These are phyloP conservation scores for Fremontodendron californicum DNA, from an alignment of 345 rosid genomes.

Conservation along the genomic window DNA sequence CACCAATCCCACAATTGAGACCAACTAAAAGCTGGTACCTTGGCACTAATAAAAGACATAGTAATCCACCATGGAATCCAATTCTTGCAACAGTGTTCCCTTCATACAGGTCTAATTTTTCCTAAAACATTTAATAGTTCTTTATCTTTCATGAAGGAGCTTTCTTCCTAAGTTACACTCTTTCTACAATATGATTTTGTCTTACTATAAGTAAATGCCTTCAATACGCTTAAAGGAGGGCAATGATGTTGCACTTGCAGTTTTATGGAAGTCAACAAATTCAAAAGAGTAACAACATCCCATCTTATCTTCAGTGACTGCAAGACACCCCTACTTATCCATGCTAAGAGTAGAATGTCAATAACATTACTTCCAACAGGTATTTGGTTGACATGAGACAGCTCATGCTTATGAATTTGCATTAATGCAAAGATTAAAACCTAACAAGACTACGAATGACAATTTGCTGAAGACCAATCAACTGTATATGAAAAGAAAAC, in stretches of 20 bases:
- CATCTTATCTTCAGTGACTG: background rate
- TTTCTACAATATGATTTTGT: background rate
- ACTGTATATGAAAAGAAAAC: background rate
- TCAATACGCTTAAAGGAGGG: background rate
- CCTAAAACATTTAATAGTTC: background rate
- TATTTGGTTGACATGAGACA: background rate
- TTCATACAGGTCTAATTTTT: background rate
- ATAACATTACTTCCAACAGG: background rate
- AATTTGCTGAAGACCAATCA: background rate
- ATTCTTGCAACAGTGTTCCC: background rate
- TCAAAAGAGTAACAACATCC: background rate
- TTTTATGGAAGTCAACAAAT: background rate
- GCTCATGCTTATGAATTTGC: background rate
- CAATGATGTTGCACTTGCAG: background rate
- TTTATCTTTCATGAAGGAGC: background rate
- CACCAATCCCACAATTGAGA: slow-evolving; percentile 1
- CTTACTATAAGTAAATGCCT: background rate
- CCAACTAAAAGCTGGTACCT: background rate
- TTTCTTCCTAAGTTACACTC: background rate
- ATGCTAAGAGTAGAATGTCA: background rate
- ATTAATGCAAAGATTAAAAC: background rate
- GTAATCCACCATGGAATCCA: background rate
- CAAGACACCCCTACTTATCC: background rate
- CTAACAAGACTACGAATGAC: background rate
- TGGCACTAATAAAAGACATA: background rate